These are phyloP conservation scores for Neocucurbitaria cava DNA, from an alignment of 2,329 filamentous ascomycete species.

Conservation along the genomic window DNA sequence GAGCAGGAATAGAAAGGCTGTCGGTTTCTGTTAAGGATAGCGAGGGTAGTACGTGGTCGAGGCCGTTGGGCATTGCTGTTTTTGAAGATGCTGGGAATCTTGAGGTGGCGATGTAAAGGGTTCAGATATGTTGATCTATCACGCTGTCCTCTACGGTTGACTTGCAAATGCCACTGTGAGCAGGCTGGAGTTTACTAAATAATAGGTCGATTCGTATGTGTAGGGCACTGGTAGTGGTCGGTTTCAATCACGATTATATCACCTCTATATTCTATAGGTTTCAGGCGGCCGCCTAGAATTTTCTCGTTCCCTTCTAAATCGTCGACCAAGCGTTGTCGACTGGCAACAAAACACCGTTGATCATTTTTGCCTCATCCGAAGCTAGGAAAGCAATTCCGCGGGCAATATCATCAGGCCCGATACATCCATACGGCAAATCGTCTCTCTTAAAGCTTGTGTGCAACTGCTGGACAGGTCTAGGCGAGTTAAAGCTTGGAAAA, in stretches of 20 bases:
- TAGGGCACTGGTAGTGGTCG: too few relatives aligned
- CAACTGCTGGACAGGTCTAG: conserved; percentile 7
- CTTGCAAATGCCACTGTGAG: too few relatives aligned
- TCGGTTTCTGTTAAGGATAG: conserved; percentile 10
- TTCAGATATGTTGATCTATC: too few relatives aligned
- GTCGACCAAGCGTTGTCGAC: conserved; percentile 34
- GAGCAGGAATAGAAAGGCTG: conserved; percentile 14
- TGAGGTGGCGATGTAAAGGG: too few relatives aligned
- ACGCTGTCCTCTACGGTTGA: too few relatives aligned
- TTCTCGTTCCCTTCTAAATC: not conserved
- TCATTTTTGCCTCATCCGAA: conserved; percentile 26
- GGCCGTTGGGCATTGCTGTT: conserved; percentile 16
- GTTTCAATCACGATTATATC: too few relatives aligned
- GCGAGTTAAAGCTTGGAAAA: not conserved
- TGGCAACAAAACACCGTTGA: conserved; percentile 26
- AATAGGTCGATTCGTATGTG: too few relatives aligned
- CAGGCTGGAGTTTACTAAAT: too few relatives aligned
- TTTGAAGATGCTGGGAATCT: conserved; percentile 10
- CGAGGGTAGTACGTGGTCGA: conserved; percentile 17
- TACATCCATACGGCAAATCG: not conserved
- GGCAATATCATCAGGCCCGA: conserved; percentile 23
- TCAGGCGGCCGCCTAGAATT: not conserved
- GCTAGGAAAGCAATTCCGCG: conserved; percentile 27
- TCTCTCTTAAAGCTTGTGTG: not conserved
- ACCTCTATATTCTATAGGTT: too few relatives aligned